phyloP scores from a whole-genome alignment of 768 basidiomycete genomes.

The Tricholoma matsutake region DNA sequence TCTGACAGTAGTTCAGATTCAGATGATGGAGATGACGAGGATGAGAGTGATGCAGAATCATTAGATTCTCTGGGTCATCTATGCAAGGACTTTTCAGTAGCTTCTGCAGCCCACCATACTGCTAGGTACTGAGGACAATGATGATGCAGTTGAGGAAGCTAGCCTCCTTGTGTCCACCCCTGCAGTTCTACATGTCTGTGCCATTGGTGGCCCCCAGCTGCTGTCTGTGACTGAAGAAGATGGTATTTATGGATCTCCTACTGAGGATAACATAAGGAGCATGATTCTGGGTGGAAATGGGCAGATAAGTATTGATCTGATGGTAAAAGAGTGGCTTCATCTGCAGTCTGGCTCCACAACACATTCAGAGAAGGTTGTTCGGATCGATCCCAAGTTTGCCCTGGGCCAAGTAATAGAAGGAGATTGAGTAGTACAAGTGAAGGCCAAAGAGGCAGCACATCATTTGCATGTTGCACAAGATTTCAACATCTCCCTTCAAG shows the following conservation, averaged over 20 bases:
- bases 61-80: neutral
- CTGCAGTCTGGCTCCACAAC: neutral
- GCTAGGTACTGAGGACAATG: constrained; percentile 12
- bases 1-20: neutral
- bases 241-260: neutral
- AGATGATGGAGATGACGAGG: neutral
- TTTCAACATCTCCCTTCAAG: neutral
- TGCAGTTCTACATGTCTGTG: neutral
- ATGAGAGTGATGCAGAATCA: neutral
- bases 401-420: neutral
- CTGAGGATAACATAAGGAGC: neutral
- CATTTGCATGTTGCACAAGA: constrained; percentile 7
- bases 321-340: neutral
- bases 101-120: constrained; percentile 7
- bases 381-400: constrained; percentile 1
- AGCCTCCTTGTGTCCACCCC: neutral
- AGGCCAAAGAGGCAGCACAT: constrained; percentile 11
- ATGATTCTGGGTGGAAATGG: neutral
- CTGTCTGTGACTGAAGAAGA: too few relatives aligned
- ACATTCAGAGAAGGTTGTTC: neutral
- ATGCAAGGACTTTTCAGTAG: neutral
- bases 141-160: neutral
- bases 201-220: too few relatives aligned
- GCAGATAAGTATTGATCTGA: neutral
- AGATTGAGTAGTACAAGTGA: too few relatives aligned